Percentiles rank a stretch among this genome's conserved stretches.
phyloP scores from a whole-genome alignment of 2,329 filamentous ascomycete species.

The Trichoderma aggressivum region DNA sequence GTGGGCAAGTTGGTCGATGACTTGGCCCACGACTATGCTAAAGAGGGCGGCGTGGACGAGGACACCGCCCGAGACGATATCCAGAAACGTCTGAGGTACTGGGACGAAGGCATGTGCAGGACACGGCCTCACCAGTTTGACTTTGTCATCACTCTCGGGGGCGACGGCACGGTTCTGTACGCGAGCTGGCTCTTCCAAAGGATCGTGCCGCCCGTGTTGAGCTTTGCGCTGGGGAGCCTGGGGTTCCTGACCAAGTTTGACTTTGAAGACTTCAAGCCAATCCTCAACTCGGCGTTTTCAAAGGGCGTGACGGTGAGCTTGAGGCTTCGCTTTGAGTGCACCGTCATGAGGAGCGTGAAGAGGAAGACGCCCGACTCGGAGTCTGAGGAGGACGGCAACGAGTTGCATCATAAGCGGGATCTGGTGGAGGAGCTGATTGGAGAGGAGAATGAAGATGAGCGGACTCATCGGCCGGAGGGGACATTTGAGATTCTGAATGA shows the following conservation, averaged over 20 bases:
- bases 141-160: conserved; percentile 86
- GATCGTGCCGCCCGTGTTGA: conserved; percentile 88
- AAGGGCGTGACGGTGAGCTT: conserved; percentile 88
- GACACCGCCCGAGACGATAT: conserved; percentile 37
- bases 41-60: conserved; percentile 33
- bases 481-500: conserved; percentile 94
- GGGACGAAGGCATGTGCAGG: conserved; percentile 76
- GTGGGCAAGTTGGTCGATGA: conserved; percentile 64
- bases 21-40: conserved; percentile 44
- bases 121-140: conserved; percentile 84
- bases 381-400: conserved; percentile 37
- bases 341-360: conserved; percentile 76
- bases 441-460: conserved; percentile 76
- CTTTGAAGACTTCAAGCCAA: conserved; percentile 70
- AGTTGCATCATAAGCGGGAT: conserved; percentile 51
- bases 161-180: conserved; percentile 95
- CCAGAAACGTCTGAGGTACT: conserved; percentile 66
- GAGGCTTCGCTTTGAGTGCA: conserved; percentile 85
- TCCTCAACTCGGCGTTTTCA: conserved; percentile 66
- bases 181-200: conserved; percentile 96
- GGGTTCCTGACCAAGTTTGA: conserved; percentile 98
- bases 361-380: conserved; percentile 30
- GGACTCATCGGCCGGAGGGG: conserved; percentile 79
- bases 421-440: conserved; percentile 88
- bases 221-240: conserved; percentile 85